Evolutionary conservation across 805 yeast species (phyloP), one percentile per base, ranked within the genome.

Genomic region (Hyphopichia homilentoma): DNA sequence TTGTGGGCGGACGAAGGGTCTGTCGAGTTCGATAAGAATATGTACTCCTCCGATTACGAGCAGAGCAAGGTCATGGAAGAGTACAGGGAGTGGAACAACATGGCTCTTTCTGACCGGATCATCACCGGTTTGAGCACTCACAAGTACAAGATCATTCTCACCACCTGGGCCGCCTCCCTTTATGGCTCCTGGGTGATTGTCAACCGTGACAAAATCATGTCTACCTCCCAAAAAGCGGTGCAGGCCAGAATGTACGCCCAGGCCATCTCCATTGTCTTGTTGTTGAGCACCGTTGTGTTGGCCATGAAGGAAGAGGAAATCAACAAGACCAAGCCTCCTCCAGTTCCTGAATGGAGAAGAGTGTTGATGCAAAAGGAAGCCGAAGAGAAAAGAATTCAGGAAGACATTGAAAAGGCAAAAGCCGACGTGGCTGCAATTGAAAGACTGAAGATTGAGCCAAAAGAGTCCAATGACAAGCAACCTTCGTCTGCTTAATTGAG

Each of bases 211-310:
- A 80, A 78, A 42, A 65, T 79, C 53, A 73, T 86, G 81, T 75
- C 85, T 34, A 73, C 69, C 42, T 62, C 93, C 4, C 95, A 86
- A 62, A 86, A 84, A 57, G 76, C 84, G 30, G 93, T 83, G 21
- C 89, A 82, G 54, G 94, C 94, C 20, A 79, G 95, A 74, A 85
- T 85, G 84, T 85, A 85, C 53, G 95, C 95, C 7, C 95, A 86
- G 59, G 84, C 82, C 43, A 60, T 84, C 34, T 83, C 95, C 2
- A 88, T 86, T 33, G 73, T 73, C 7, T 61, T 85, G 40, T 61
- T 85, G 43, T 58, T 85, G 34, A 87, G 79, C 15, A 77, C 93
- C 0, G 72, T 86, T 49, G 78, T 79, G 32, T 60, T 81, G 43
- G 68, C 80, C 27, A 71, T 79, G 59, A 80, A 77, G 42, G 87